Base-by-base conservation (phyloP, 1,139 yeast genomes). In the Lipomyces yarrowii region DNA sequence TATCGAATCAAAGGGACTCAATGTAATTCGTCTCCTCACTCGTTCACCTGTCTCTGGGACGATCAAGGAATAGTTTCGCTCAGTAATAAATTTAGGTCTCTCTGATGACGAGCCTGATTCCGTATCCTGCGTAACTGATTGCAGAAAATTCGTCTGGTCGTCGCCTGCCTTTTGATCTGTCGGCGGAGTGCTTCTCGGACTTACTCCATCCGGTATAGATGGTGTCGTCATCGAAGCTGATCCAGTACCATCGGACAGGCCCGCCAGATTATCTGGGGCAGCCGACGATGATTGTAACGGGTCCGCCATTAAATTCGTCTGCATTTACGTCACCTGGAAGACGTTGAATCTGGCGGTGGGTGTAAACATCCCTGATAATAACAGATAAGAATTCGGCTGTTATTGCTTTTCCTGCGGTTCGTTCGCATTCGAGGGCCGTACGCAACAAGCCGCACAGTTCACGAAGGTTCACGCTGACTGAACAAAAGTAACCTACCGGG, bases 1-100 rank as follows among this genome's bases (percentile, higher is more conserved):
- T 11, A 11, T 26, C 3, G 26, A 26, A 4, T 57, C 59, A 26
- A 64, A 42, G 26, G 60, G 56, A 54, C 62, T 60, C 6, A 65
- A 56, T 5, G 69, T 65, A 23, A 65, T 37, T 33, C 55, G 67
- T n/a, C 67, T 23, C 7, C 63, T 54, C 35, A 74, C 68, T 30
- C 78, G 71, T 65, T 76, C 78, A 7, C 79, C 79, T 0, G 80
- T 77, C 52, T 76, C 78, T 1, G 80, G 77, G 7, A 77, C 60
- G 46, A 78, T 76, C 57, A 76, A 74, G 1, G 80, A 77, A 21
- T 77, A 76, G 33, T 74, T 69, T 55, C 80, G 70, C 52, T 77
- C 69, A 26, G 77, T 61, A 26, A 60, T 53, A 32, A 37, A 58
- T 35, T 56, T 37, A n/a, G 60, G 60, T 42, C 57, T 26, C 52